Evolutionary conservation across 2,329 filamentous ascomycete species (phyloP).

Genomic region (Phyllosticta ampelicida): DNA sequence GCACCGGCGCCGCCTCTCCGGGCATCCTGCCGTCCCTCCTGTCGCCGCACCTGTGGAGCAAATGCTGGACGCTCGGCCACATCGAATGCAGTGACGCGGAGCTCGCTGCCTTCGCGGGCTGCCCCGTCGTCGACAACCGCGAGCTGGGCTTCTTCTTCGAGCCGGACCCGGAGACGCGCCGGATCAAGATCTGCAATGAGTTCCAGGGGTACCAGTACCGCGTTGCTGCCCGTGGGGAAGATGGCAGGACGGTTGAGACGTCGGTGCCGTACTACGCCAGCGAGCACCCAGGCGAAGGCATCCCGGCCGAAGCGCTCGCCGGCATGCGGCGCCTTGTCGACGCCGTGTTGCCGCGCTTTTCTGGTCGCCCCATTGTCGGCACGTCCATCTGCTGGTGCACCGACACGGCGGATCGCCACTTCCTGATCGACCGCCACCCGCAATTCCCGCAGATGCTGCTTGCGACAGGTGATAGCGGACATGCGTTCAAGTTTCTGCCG

Average conservation of each 20-base stretch:
- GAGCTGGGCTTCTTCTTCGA: conserved; percentile 14
- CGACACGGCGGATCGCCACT: conserved; percentile 18
- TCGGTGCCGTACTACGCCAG: conserved; percentile 9
- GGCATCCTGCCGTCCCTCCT: conserved; percentile 12
- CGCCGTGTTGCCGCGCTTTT: conserved; percentile 35
- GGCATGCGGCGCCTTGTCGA: conserved; percentile 26
- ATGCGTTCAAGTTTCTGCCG: conserved; percentile 24
- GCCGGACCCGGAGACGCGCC: conserved; percentile 2
- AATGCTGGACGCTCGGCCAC: conserved; percentile 19
- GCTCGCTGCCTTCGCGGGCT: conserved; percentile 15
- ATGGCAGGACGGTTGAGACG: neutral
- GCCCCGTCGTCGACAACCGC: conserved; percentile 18
- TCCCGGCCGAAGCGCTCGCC: conserved; percentile 20
- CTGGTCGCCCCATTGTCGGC: conserved; percentile 16
- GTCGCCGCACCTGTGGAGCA: conserved; percentile 15
- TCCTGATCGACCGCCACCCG: conserved; percentile 16
- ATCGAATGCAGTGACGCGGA: conserved; percentile 20
- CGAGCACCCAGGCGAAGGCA: conserved; percentile 10
- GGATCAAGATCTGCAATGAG: conserved; percentile 10
- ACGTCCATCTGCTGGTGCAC: conserved; percentile 13
- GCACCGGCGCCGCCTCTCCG: conserved; percentile 12
- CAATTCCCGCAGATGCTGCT: conserved; percentile 18
- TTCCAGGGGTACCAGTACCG: conserved; percentile 9
- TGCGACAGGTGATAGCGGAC: conserved; percentile 20
- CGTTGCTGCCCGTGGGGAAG: neutral